phyloP scores from a whole-genome alignment of 2,329 filamentous ascomycete species.

The Calonectria hawksworthii region DNA sequence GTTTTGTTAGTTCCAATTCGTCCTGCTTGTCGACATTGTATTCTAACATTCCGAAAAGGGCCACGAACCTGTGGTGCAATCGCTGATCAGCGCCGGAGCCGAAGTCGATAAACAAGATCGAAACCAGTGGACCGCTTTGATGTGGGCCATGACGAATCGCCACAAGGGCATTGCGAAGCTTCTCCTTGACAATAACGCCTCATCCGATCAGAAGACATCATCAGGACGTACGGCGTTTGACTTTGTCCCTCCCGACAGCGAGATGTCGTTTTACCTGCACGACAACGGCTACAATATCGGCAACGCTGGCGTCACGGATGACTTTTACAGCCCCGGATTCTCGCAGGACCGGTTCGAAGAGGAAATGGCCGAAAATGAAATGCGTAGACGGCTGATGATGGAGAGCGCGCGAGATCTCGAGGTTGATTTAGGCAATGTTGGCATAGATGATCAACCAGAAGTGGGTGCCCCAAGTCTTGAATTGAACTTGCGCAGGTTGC shows the following conservation, averaged over 20 bases:
- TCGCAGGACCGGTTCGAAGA: constrained; percentile 96
- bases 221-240: constrained; percentile 95
- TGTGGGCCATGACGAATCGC: constrained; percentile 99
- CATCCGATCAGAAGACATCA: constrained; percentile 95
- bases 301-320: constrained; percentile 82
- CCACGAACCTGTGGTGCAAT: constrained; percentile 88
- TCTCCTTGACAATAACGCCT: constrained; percentile 91
- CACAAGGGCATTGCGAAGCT: constrained; percentile 97
- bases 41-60: constrained; percentile 65
- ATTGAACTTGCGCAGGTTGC: background rate
- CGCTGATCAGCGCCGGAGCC: constrained; percentile 86
- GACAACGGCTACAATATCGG: constrained; percentile 94
- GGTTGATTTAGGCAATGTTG: constrained; percentile 94
- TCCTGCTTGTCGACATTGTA: background rate
- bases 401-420: constrained; percentile 97
- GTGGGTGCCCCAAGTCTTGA: constrained; percentile 59
- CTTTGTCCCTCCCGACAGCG: constrained; percentile 94
- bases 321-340: constrained; percentile 95
- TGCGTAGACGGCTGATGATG: constrained; percentile 99
- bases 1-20: constrained; percentile 77
- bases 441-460: constrained; percentile 95
- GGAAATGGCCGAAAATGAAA: constrained; percentile 95
- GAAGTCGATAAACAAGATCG: constrained; percentile 94
- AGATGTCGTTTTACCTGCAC: constrained; percentile 95
- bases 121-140: constrained; percentile 97